Evolutionary conservation across 441 rosid genomes (phyloP).

Genomic region (Corymbia calophylla): DNA sequence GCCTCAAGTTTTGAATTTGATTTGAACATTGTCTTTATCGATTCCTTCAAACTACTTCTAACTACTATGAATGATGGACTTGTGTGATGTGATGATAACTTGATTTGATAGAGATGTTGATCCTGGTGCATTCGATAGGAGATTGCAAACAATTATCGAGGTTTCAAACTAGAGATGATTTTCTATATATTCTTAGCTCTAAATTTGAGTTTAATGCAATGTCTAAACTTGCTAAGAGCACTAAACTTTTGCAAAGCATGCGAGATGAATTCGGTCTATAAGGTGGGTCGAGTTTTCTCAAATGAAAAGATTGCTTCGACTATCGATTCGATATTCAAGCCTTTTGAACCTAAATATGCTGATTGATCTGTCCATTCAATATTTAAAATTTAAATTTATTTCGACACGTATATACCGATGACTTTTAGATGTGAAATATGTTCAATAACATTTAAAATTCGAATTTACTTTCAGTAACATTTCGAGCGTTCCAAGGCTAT

Average conservation of each 20-base stretch:
- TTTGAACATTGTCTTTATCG: not conserved
- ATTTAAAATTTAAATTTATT: too few relatives aligned
- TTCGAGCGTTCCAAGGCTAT: not conserved
- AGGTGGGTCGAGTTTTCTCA: accelerated
- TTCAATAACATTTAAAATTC: not conserved
- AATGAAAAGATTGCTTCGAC: accelerated
- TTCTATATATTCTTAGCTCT: accelerated
- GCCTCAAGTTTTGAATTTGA: not conserved
- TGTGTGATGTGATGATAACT: not conserved
- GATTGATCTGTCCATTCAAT: accelerated
- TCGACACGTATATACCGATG: too few relatives aligned
- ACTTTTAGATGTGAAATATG: not conserved
- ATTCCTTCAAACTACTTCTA: not conserved
- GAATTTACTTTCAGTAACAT: not conserved
- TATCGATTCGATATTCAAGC: not conserved
- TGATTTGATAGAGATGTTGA: not conserved
- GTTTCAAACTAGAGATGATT: not conserved
- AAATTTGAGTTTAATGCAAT: not conserved
- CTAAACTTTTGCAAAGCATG: not conserved
- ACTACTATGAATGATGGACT: accelerated
- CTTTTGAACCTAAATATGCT: accelerated
- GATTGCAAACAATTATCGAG: not conserved
- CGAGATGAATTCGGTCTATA: not conserved
- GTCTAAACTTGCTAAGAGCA: not conserved
- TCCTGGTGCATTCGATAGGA: accelerated